Conservation (phyloP, 176 grass and related monocot species). For the Carex myosuroides region DNA sequence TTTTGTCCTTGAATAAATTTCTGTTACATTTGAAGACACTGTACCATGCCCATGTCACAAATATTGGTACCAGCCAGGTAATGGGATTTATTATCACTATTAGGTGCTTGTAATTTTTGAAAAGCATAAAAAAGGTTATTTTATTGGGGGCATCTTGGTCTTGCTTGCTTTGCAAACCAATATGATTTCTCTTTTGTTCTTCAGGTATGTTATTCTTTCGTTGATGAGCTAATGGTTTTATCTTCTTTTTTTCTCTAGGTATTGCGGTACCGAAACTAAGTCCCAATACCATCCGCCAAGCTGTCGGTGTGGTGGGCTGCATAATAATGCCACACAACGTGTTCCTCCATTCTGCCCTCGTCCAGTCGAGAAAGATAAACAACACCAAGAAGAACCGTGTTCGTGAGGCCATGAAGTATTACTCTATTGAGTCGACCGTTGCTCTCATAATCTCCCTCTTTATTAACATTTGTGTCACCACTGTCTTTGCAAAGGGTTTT, state of each 20-base stretch:
- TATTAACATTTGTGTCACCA: constrained; percentile 85
- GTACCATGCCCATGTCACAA: not conserved
- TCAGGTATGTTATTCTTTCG: not conserved
- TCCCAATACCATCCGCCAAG: constrained; percentile 71
- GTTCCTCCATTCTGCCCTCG: constrained; percentile 82
- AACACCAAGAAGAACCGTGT: constrained; percentile 63
- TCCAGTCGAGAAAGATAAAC: constrained; percentile 79
- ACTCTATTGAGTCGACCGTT: constrained; percentile 72
- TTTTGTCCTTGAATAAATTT: not conserved
- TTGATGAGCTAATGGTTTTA: not conserved
- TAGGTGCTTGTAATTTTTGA: not conserved
- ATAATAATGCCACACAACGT: constrained; percentile 93
- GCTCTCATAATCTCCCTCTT: constrained; percentile 78
- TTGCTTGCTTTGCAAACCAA: not conserved
- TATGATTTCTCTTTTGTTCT: not conserved
- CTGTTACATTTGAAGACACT: not conserved
- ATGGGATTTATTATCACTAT: not conserved
- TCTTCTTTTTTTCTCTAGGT: constrained; percentile 31
- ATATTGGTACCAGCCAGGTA: not conserved
- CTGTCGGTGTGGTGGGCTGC: constrained; percentile 83
- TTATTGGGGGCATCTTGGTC: not conserved
- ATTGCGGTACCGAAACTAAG: constrained; percentile 71
- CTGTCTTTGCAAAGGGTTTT: constrained; percentile 88
- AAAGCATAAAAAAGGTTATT: not conserved
- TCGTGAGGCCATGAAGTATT: constrained; percentile 82